A percentile compares a stretch with the other conserved stretches of the same genome.
Evolutionary conservation across 179 eudicot genomes (phyloP).

Genomic region (Spergularia azorica): DNA sequence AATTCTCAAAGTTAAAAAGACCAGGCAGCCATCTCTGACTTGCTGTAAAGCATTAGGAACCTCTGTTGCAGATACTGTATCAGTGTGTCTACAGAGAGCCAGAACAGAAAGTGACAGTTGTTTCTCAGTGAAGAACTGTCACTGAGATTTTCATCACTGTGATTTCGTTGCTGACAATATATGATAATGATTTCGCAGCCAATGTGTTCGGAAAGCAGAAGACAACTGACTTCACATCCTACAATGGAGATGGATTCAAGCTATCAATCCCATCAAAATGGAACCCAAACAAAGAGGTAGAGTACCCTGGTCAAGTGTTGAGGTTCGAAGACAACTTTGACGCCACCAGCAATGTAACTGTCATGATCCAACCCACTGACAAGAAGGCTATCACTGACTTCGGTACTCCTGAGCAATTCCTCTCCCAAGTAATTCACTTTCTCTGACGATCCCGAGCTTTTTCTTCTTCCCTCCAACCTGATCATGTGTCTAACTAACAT

Average conservation of each 20-base stretch:
- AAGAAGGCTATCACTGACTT: slow-evolving; percentile 87
- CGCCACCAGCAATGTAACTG: slow-evolving; percentile 63
- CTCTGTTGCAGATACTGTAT: too few relatives aligned
- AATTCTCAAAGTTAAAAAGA: too few relatives aligned
- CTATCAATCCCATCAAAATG: slow-evolving; percentile 73
- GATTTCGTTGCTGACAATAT: not conserved
- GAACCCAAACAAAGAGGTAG: slow-evolving; percentile 95
- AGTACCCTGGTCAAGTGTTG: slow-evolving; percentile 90
- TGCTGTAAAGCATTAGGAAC: too few relatives aligned
- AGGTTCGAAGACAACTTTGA: slow-evolving; percentile 95
- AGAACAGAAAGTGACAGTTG: not conserved
- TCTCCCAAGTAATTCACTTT: slow-evolving; percentile 49
- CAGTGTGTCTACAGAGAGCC: too few relatives aligned
- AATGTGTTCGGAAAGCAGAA: slow-evolving; percentile 95
- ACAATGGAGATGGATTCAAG: slow-evolving; percentile 76
- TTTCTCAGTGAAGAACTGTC: not conserved
- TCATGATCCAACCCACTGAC: slow-evolving; percentile 70
- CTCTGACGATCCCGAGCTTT: not conserved
- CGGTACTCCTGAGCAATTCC: slow-evolving; percentile 90
- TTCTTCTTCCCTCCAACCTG: not conserved
- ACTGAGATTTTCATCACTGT: not conserved
- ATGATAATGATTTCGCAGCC: slow-evolving; percentile 44
- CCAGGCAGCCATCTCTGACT: too few relatives aligned
- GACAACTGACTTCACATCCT: slow-evolving; percentile 71
- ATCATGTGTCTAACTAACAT: slow-evolving; percentile 14